Conservation (phyloP, 495 filamentous ascomycete genomes). For the Aspergillus baeticus region DNA sequence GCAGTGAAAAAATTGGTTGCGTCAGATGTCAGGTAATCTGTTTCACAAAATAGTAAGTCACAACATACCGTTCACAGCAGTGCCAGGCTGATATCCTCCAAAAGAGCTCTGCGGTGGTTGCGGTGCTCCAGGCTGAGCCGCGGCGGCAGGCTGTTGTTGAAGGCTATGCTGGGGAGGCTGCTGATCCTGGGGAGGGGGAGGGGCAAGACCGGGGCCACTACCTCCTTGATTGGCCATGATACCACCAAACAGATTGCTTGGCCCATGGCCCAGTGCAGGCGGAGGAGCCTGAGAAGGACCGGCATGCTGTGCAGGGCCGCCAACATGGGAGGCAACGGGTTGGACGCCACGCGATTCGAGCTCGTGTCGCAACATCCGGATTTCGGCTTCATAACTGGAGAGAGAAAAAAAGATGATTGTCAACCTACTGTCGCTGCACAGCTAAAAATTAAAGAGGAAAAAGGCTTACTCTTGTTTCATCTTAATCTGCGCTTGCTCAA, state of each 20-base stretch:
- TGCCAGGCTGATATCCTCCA: constrained; percentile 61
- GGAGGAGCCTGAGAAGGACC: constrained; percentile 81
- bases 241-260: constrained; percentile 86
- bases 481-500: constrained; percentile 81
- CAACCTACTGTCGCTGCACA: not conserved
- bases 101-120: constrained; percentile 59
- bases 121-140: constrained; percentile 61
- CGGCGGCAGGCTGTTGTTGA: constrained; percentile 59
- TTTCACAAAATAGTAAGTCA: constrained; percentile 17
- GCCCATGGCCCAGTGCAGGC: constrained; percentile 85
- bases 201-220: constrained; percentile 84
- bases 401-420: constrained; percentile 3
- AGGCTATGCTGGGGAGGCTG: constrained; percentile 59
- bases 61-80: constrained; percentile 65
- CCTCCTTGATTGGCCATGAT: constrained; percentile 91
- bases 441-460: not conserved
- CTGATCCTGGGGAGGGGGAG: constrained; percentile 69
- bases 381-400: constrained; percentile 87
- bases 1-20: not conserved
- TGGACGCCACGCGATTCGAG: constrained; percentile 81
- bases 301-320: constrained; percentile 64
- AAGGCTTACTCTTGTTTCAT: constrained; percentile 86
- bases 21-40: constrained; percentile 30
- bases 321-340: constrained; percentile 62
- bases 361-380: constrained; percentile 79